Evolutionary conservation across 257 asterid species (phyloP).

Genomic region (Primulina huaijiensis): DNA sequence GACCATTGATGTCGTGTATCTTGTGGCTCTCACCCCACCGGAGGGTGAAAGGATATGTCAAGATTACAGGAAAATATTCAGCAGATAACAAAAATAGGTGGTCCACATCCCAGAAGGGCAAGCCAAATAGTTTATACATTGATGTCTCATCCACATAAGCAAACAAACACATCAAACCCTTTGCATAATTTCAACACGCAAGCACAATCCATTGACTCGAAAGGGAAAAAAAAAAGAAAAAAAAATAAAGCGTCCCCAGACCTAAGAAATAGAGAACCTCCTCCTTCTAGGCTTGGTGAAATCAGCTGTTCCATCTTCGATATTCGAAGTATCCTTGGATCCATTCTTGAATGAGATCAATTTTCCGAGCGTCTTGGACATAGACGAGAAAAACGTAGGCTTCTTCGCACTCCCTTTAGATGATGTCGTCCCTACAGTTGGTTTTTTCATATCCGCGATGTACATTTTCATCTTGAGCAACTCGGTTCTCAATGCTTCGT

Average conservation of each 20-base stretch:
- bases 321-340: slow-evolving; percentile 70
- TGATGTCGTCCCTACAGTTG: slow-evolving; percentile 39
- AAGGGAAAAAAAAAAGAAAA: neutral
- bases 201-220: neutral
- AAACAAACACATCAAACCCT: no score
- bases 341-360: slow-evolving; percentile 83
- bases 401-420: slow-evolving; percentile 37
- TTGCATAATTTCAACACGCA: neutral
- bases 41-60: no score
- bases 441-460: slow-evolving; percentile 57
- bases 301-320: slow-evolving; percentile 61
- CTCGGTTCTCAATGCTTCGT: slow-evolving; percentile 76
- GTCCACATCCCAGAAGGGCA: no score
- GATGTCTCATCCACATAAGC: neutral
- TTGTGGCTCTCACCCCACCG: no score
- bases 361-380: slow-evolving; percentile 77
- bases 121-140: neutral
- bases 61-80: no score
- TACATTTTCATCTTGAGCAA: slow-evolving; percentile 84
- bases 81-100: no score
- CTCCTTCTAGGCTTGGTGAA: slow-evolving; percentile 83
- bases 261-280: slow-evolving; percentile 81
- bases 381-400: slow-evolving; percentile 68
- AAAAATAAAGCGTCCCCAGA: neutral
- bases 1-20: no score